A percentile compares a stretch with the other conserved stretches of the same genome.
phyloP scores from a whole-genome alignment of 768 basidiomycete species.

The Agrocybe praecox region DNA sequence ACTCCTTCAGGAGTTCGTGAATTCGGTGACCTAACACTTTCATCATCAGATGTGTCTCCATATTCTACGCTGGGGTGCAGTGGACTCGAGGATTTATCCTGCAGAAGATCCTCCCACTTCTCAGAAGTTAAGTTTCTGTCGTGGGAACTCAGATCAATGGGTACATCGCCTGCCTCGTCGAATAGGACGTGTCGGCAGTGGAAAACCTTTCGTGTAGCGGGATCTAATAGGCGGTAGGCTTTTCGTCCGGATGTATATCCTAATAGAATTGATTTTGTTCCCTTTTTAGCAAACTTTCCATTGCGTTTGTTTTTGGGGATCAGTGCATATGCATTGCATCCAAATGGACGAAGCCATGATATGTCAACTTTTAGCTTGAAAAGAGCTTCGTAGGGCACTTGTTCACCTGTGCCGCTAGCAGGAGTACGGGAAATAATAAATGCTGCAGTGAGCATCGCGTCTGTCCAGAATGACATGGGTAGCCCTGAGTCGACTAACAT shows the following conservation, averaged over 20 bases:
- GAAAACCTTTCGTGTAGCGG: too few relatives aligned
- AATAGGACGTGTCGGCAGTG: too few relatives aligned
- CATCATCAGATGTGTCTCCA: too few relatives aligned
- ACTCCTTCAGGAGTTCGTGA: too few relatives aligned
- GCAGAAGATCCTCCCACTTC: too few relatives aligned
- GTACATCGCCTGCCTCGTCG: too few relatives aligned
- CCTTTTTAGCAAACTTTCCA: slow-evolving; percentile 18
- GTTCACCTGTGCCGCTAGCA: slow-evolving; percentile 14
- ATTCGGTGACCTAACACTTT: too few relatives aligned
- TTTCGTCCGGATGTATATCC: slow-evolving; percentile 17
- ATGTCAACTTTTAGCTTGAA: slow-evolving; percentile 12
- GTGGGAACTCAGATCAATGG: too few relatives aligned
- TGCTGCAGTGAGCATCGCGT: slow-evolving; percentile 20
- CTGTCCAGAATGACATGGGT: slow-evolving; percentile 23
- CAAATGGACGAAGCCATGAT: slow-evolving; percentile 15
- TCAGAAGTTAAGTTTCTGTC: too few relatives aligned
- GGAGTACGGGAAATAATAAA: slow-evolving; percentile 22
- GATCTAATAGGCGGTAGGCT: too few relatives aligned
- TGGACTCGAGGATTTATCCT: too few relatives aligned
- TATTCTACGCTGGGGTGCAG: too few relatives aligned
- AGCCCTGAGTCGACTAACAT: slow-evolving; percentile 24
- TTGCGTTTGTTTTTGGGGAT: slow-evolving; percentile 17
- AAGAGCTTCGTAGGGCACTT: slow-evolving; percentile 18
- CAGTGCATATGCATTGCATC: slow-evolving; percentile 15
- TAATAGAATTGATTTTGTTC: slow-evolving; percentile 9